phyloP scores from a whole-genome alignment of 257 asterid species.

The Cynanchum wilfordii region DNA sequence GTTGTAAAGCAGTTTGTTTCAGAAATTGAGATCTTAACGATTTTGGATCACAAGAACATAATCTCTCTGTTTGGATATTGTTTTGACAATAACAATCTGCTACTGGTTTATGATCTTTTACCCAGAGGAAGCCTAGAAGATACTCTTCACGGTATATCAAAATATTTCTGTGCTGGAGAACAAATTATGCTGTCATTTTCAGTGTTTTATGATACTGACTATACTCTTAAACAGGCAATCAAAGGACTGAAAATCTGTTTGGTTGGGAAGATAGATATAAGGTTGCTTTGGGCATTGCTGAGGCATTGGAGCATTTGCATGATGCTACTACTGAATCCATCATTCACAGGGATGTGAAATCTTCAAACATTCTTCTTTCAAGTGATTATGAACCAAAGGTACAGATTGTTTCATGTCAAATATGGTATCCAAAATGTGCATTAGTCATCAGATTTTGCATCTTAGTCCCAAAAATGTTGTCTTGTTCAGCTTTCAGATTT shows the following conservation, averaged over 20 bases:
- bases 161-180: constrained; percentile 16
- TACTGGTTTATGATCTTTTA: constrained; percentile 76
- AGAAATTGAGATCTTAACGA: constrained; percentile 62
- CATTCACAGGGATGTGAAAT: constrained; percentile 89
- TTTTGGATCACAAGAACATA: constrained; percentile 67
- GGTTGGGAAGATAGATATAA: constrained; percentile 75
- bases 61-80: constrained; percentile 75
- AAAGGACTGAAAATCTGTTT: constrained; percentile 30
- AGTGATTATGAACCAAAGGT: constrained; percentile 87
- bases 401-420: background rate
- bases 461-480: constrained; percentile 12
- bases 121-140: constrained; percentile 92
- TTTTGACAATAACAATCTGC: constrained; percentile 51
- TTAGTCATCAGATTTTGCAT: background rate
- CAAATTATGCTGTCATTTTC: constrained; percentile 7
- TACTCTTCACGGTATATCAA: constrained; percentile 62
- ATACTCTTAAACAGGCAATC: constrained; percentile 36
- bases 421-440: background rate
- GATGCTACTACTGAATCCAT: constrained; percentile 42
- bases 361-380: constrained; percentile 87
- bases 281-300: constrained; percentile 85
- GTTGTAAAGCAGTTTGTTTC: constrained; percentile 64
- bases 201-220: constrained; percentile 16
- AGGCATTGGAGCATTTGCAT: constrained; percentile 78
- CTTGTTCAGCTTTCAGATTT: constrained; percentile 74